phyloP scores from a whole-genome alignment of 176 grass and related monocot species.

The Hsuehochloa calcarea region DNA sequence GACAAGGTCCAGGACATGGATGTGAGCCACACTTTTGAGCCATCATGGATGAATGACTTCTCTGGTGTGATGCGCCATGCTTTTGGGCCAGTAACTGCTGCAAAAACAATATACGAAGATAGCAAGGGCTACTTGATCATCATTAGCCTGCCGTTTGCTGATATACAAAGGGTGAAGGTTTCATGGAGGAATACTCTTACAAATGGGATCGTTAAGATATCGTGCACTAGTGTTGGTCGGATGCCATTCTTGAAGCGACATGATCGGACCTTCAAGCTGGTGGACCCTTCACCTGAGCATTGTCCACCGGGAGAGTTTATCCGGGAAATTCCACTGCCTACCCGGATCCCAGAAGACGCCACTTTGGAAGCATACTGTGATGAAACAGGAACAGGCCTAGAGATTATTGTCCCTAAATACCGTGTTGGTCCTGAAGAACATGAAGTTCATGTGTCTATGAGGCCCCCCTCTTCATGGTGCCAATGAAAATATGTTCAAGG shows the following conservation, averaged over 20 bases:
- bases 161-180: constrained; percentile 86
- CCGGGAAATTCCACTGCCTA: constrained; percentile 73
- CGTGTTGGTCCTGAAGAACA: constrained; percentile 91
- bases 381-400: constrained; percentile 71
- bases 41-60: constrained; percentile 79
- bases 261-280: constrained; percentile 81
- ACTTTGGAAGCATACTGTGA: constrained; percentile 82
- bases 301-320: constrained; percentile 93
- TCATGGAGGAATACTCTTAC: constrained; percentile 89
- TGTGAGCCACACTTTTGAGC: constrained; percentile 44
- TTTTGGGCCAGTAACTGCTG: constrained; percentile 75
- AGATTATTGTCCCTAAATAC: constrained; percentile 88
- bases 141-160: constrained; percentile 79
- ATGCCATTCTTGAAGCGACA: constrained; percentile 79
- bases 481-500: constrained; percentile 50
- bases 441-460: constrained; percentile 90
- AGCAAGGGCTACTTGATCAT: constrained; percentile 88
- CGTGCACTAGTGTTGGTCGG: constrained; percentile 57
- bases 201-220: constrained; percentile 80
- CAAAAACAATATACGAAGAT: constrained; percentile 94
- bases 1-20: constrained; percentile 69
- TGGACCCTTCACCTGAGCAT: constrained; percentile 78
- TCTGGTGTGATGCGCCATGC: constrained; percentile 81
- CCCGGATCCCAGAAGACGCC: constrained; percentile 87
- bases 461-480: constrained; percentile 68